Percentiles rank a stretch among this genome's conserved stretches.
phyloP scores from a whole-genome alignment of 1,284 basidiomycete species.

The Cryptococcus jaspeensis region DNA sequence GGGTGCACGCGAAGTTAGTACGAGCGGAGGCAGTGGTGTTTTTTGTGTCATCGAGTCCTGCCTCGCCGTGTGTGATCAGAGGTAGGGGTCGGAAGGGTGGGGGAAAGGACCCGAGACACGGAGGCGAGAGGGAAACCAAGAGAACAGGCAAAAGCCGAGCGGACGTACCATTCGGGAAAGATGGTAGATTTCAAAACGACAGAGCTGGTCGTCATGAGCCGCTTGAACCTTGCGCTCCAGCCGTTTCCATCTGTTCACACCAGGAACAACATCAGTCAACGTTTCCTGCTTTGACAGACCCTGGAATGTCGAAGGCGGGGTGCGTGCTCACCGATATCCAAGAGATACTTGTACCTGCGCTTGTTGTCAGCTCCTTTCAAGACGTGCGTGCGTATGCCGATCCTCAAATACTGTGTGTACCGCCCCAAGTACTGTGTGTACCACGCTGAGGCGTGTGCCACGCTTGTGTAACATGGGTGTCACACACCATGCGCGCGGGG shows the following conservation, averaged over 20 bases:
- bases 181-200: slow-evolving; percentile 55
- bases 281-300: too few species aligned
- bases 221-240: slow-evolving; percentile 49
- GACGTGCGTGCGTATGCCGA: background rate
- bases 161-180: slow-evolving; percentile 61
- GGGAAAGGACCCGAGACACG: background rate
- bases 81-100: too few species aligned
- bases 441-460: background rate
- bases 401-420: background rate
- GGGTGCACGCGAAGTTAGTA: background rate
- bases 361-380: background rate
- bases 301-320: too few species aligned
- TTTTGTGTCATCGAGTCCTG: too few species aligned
- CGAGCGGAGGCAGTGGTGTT: background rate
- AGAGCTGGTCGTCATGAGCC: slow-evolving; percentile 63
- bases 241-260: slow-evolving; percentile 32
- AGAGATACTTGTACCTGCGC: slow-evolving; percentile 61
- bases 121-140: background rate
- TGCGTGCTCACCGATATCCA: slow-evolving; percentile 56
- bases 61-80: too few species aligned
- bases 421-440: too few species aligned
- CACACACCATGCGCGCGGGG: background rate
- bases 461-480: background rate
- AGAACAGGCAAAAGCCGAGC: background rate
- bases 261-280: background rate